phyloP scores from a whole-genome alignment of 1,139 yeast species.

The Candida labiduridarum region DNA sequence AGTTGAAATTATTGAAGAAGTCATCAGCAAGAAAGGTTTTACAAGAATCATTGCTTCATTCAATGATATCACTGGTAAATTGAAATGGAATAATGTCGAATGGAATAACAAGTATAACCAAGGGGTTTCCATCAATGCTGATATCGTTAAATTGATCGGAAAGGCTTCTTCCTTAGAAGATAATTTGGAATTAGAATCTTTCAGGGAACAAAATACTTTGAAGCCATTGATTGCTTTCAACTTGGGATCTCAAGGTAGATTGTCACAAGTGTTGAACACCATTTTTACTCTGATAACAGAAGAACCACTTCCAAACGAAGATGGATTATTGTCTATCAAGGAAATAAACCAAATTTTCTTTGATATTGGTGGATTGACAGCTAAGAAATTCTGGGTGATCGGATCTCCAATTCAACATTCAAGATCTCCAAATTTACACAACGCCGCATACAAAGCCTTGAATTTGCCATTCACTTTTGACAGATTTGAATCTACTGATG shows the following conservation, averaged over 20 bases:
- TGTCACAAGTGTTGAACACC: slow-evolving; percentile 76
- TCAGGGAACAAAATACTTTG: slow-evolving; percentile 53
- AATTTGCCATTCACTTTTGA: slow-evolving; percentile 80
- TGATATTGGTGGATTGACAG: slow-evolving; percentile 62
- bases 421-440: slow-evolving; percentile 84
- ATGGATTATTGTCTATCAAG: slow-evolving; percentile 69
- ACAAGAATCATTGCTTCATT: slow-evolving; percentile 82
- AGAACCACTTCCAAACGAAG: slow-evolving; percentile 55
- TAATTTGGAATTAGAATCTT: slow-evolving; percentile 69
- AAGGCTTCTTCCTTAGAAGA: slow-evolving; percentile 65
- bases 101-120: slow-evolving; percentile 75
- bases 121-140: slow-evolving; percentile 68
- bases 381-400: slow-evolving; percentile 69
- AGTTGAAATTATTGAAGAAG: slow-evolving; percentile 28
- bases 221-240: slow-evolving; percentile 84
- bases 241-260: slow-evolving; percentile 74
- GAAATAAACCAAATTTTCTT: slow-evolving; percentile 63
- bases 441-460: slow-evolving; percentile 67
- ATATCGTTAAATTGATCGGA: slow-evolving; percentile 84
- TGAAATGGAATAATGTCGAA: slow-evolving; percentile 67
- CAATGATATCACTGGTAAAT: slow-evolving; percentile 66
- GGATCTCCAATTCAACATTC: slow-evolving; percentile 88
- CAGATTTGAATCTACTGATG: slow-evolving; percentile 68
- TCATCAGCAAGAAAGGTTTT: slow-evolving; percentile 47
- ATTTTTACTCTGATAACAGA: slow-evolving; percentile 86